Base-by-base conservation (phyloP, 2,329 filamentous ascomycete species). In the Helotiales sp. region DNA sequence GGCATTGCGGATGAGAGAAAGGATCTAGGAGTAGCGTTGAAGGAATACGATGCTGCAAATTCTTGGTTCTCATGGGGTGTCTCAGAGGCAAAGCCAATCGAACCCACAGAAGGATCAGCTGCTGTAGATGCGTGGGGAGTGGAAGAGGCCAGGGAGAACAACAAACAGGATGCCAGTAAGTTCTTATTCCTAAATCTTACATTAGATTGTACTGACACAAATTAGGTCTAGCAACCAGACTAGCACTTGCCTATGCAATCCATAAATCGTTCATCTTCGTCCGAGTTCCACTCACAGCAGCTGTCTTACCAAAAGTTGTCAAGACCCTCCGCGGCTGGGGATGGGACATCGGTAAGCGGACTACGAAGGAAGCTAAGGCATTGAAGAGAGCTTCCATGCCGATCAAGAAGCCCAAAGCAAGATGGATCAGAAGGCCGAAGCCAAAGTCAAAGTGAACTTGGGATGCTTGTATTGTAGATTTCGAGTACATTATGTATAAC, bases 181-280 rank as follows among this genome's bases (percentile, higher is more conserved):
- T 88, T 15, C 24, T 59, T 25, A 24, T 15, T 9, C 29, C 22
- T 19, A 8, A 40, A 13, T n/a, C 38, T 57, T 15, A 53, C 25
- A n/a, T n/a, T n/a, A n/a, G n/a, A n/a, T n/a, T n/a, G n/a, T 40
- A 52, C 24, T 44, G 10, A 54, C 54, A 24, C 22, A 3, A 12
- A 44, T 36, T 62, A 87, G 84, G 84, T 66, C 73, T 88, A 31
- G 84, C 80, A 52, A 98, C 95, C 8, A 92, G 97, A 71, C 79
- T 99, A 29, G 92, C 91, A 15, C 82, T 99, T 49, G 95, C 95
- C 12, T 99, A 99, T 71, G 93, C 93, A 27, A 91, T 99, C 58
- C 95, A 99, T 80, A 99, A 99, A 77, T 96, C 90, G 67, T 91
- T 98, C 74, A 97, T 99, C 69, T 96, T 99, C 74, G 74, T 98